Conservation (phyloP, 2,329 filamentous ascomycete genomes). For the Diplodia corticola region DNA sequence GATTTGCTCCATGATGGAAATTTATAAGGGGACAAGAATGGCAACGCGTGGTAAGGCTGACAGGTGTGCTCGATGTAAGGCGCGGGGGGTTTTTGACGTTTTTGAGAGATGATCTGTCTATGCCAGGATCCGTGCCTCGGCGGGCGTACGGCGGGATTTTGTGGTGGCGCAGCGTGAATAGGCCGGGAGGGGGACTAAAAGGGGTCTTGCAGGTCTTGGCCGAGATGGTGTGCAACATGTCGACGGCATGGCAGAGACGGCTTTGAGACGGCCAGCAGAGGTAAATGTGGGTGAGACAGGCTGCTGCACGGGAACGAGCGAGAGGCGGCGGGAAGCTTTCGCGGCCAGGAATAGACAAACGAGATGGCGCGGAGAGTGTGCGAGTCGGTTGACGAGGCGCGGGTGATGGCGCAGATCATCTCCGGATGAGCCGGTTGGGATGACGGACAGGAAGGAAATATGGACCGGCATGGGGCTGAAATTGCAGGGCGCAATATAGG, state of each 20-base stretch:
- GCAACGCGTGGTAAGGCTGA: constrained; percentile 1
- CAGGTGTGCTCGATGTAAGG: not conserved
- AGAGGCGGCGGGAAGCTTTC: not conserved
- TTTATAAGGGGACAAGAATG: not conserved
- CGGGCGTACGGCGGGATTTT: not conserved
- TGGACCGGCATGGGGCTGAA: constrained; percentile 5
- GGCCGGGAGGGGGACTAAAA: not conserved
- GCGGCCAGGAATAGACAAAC: constrained; percentile 3
- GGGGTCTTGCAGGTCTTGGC: not conserved
- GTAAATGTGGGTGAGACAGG: not conserved
- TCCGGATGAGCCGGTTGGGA: not conserved
- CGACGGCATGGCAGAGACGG: not conserved
- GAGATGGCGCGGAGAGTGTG: not conserved
- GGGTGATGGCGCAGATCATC: constrained; percentile 4
- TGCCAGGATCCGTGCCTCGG: constrained; percentile 5
- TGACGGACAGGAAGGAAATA: constrained; percentile 1
- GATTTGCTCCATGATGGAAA: constrained; percentile 13
- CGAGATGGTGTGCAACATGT: not conserved
- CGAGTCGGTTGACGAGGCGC: not conserved
- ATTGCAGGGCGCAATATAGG: constrained; percentile 5
- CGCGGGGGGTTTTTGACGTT: not conserved
- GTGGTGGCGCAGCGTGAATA: not conserved
- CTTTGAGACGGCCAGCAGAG: not conserved
- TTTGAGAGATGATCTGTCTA: constrained; percentile 9
- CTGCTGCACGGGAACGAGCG: not conserved